phyloP scores from a whole-genome alignment of 768 basidiomycete species.

The Mycena galopus region DNA sequence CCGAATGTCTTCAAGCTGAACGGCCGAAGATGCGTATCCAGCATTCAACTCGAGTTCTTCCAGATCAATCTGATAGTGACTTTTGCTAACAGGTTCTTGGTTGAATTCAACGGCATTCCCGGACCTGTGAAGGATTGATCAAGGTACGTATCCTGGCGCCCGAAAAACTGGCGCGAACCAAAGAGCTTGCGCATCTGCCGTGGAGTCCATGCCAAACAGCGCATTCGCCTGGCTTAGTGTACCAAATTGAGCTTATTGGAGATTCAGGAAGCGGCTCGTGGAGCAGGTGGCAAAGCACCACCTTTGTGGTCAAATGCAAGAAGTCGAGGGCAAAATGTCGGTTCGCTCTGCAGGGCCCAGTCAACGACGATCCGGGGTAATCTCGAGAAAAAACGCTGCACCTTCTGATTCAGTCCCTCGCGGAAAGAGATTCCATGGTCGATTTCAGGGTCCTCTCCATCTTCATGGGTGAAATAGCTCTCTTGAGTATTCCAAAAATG shows the following conservation, averaged over 20 bases:
- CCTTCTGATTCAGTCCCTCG: slow-evolving; percentile 66
- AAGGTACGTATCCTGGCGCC: slow-evolving; percentile 14
- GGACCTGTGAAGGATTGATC: slow-evolving; percentile 25
- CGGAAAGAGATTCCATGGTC: slow-evolving; percentile 75
- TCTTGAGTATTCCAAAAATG: slow-evolving; percentile 91
- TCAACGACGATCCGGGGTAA: slow-evolving; percentile 7
- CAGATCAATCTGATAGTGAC: slow-evolving; percentile 65
- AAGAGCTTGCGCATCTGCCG: slow-evolving; percentile 28
- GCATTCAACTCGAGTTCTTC: slow-evolving; percentile 43
- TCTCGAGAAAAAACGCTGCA: slow-evolving; percentile 40
- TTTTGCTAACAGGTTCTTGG: slow-evolving; percentile 66
- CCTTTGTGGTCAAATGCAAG: slow-evolving; percentile 79
- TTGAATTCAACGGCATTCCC: slow-evolving; percentile 58
- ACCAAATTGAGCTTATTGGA: slow-evolving; percentile 72
- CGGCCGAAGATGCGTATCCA: slow-evolving; percentile 21
- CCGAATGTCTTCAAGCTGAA: slow-evolving; percentile 51
- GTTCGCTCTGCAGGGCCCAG: slow-evolving; percentile 53
- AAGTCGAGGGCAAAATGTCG: slow-evolving; percentile 71
- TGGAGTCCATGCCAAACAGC: slow-evolving; percentile 51
- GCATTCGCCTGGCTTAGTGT: slow-evolving; percentile 60
- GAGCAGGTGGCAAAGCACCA: slow-evolving; percentile 39
- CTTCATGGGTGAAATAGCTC: slow-evolving; percentile 69
- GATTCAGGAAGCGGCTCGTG: slow-evolving; percentile 7
- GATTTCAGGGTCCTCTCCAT: slow-evolving; percentile 57
- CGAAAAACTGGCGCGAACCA: slow-evolving; percentile 32